A percentile compares a stretch with the other conserved stretches of the same genome.
phyloP scores from a whole-genome alignment of 2,329 filamentous ascomycete species.

The Corinectria fuckeliana region DNA sequence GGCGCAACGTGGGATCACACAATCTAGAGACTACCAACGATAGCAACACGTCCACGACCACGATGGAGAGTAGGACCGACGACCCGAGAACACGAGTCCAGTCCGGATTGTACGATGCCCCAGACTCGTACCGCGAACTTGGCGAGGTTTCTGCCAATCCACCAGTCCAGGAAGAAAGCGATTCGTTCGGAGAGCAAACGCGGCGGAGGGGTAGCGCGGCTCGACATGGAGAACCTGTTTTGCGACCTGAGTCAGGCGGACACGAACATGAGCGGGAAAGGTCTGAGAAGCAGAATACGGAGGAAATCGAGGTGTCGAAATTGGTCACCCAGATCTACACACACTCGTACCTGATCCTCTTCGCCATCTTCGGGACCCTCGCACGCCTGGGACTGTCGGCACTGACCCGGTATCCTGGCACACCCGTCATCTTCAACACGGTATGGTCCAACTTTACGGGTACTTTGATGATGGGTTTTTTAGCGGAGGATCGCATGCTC shows the following conservation, averaged over 20 bases:
- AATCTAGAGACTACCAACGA: neutral
- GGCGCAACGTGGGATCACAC: neutral
- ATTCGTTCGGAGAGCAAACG: neutral
- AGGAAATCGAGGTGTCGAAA: slow-evolving; percentile 49
- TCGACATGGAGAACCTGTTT: neutral
- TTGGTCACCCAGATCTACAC: slow-evolving; percentile 70
- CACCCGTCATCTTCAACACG: slow-evolving; percentile 75
- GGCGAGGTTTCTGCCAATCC: slow-evolving; percentile 4
- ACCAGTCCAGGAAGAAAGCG: neutral
- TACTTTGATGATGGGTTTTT: slow-evolving; percentile 83
- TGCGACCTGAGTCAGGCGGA: neutral
- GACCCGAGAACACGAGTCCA: neutral
- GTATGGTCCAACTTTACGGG: slow-evolving; percentile 91
- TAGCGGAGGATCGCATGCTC: slow-evolving; percentile 77
- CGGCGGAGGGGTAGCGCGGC: neutral
- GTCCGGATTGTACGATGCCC: slow-evolving; percentile 6
- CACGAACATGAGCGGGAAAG: slow-evolving; percentile 18
- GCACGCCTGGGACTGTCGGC: slow-evolving; percentile 81
- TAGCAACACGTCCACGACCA: neutral
- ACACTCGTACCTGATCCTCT: slow-evolving; percentile 82
- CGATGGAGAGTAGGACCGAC: slow-evolving; percentile 6
- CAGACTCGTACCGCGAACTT: slow-evolving; percentile 8
- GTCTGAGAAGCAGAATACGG: slow-evolving; percentile 8
- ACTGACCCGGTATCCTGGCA: slow-evolving; percentile 79
- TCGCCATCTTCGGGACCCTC: slow-evolving; percentile 83